Percentiles rank a stretch among this genome's conserved stretches.
Conservation (phyloP, 495 filamentous ascomycete species). For the Neurospora africana region DNA sequence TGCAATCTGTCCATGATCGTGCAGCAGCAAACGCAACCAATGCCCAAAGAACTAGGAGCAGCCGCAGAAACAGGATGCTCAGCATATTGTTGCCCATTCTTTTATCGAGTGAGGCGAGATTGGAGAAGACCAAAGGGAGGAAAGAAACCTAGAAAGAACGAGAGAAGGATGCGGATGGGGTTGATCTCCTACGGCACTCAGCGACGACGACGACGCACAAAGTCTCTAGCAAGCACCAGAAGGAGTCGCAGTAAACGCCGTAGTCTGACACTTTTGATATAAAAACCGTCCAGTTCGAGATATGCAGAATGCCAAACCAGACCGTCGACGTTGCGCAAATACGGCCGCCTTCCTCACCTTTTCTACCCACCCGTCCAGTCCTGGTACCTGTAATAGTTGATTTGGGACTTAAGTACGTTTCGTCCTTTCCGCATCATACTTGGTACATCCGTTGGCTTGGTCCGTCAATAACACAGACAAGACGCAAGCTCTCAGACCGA, state of each 20-base stretch:
- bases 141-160: not conserved
- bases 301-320: not conserved
- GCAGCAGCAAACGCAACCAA: not conserved
- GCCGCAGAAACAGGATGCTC: not conserved
- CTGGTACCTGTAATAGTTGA: not conserved
- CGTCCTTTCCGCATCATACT: not conserved
- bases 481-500: not conserved
- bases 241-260: not conserved
- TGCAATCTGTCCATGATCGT: conserved; percentile 9
- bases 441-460: not conserved
- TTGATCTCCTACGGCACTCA: not conserved
- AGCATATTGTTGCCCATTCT: not conserved
- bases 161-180: not conserved
- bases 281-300: not conserved
- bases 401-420: not conserved
- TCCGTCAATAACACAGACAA: not conserved
- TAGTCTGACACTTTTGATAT: no score
- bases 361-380: not conserved
- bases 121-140: conserved; percentile 3
- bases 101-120: not conserved
- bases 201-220: not conserved
- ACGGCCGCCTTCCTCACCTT: not conserved
- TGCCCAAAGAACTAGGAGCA: not conserved
- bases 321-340: not conserved
- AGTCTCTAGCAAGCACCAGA: not conserved